Evolutionary conservation across 306 rosid genomes (phyloP).

Genomic region (Trifolium pratense): DNA sequence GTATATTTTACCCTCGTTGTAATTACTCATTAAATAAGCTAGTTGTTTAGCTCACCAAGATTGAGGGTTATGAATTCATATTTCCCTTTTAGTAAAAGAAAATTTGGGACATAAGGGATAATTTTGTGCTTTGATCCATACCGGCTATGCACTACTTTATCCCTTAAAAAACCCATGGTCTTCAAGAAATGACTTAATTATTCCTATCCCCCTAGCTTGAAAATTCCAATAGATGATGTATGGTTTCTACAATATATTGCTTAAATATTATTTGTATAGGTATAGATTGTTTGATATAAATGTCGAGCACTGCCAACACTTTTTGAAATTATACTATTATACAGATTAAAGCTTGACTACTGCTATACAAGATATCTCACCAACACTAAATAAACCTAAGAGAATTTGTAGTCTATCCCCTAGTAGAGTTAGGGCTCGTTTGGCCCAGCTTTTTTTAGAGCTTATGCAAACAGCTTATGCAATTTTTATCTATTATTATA

Average conservation of each 20-base stretch:
- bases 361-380: background rate
- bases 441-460: too few relatives aligned
- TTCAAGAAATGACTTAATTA: too few relatives aligned
- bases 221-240: too few relatives aligned
- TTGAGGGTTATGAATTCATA: too few relatives aligned
- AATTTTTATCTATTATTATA: too few relatives aligned
- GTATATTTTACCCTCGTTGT: too few relatives aligned
- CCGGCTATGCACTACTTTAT: constrained; percentile 3
- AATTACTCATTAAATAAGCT: too few relatives aligned
- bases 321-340: background rate
- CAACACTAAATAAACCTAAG: background rate
- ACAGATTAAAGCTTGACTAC: too few relatives aligned
- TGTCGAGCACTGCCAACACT: constrained; percentile 4
- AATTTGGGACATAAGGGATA: background rate
- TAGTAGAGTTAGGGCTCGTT: constrained; percentile 15
- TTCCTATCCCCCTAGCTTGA: too few relatives aligned
- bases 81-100: too few relatives aligned
- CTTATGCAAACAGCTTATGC: too few relatives aligned
- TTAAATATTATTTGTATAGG: background rate
- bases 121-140: background rate
- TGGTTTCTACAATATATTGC: background rate
- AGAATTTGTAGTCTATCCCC: constrained; percentile 2
- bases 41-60: too few relatives aligned
- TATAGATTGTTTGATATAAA: constrained; percentile 2
- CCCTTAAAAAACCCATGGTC: background rate